Conservation (phyloP, 768 basidiomycete genomes). For the Naganishia randhawae region DNA sequence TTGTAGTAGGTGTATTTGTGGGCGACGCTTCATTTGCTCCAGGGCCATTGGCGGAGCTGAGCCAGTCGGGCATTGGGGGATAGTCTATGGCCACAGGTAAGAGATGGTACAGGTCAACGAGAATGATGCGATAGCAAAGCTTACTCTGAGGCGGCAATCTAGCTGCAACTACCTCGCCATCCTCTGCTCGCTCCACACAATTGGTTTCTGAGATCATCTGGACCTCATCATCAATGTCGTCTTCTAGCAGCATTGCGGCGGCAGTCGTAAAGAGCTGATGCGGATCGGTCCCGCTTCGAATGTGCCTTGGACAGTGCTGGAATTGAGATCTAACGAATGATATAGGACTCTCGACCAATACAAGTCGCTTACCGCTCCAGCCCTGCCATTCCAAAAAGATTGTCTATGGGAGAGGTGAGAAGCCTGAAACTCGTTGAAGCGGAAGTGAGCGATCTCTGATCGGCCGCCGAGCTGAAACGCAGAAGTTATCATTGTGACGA, state of each 20-base stretch:
- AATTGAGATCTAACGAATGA: not conserved
- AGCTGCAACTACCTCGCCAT: not conserved
- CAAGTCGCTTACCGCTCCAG: no score
- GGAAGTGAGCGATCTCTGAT: not conserved
- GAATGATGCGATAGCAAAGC: not conserved
- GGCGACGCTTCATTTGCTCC: not conserved
- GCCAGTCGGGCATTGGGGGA: constrained; percentile 15
- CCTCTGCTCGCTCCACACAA: not conserved
- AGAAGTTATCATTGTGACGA: not conserved
- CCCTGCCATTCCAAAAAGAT: not conserved
- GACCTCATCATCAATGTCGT: constrained; percentile 16
- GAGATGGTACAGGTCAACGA: not conserved
- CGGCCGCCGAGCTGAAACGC: not conserved
- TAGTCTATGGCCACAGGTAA: not conserved
- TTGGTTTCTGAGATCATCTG: not conserved
- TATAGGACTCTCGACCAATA: no score
- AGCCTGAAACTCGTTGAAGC: not conserved
- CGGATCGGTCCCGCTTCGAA: not conserved
- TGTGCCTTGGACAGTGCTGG: not conserved
- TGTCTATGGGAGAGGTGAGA: not conserved
- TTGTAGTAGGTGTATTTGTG: not conserved
- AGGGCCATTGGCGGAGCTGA: not conserved
- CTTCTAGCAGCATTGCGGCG: not conserved
- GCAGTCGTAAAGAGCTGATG: not conserved
- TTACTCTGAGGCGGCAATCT: not conserved